phyloP scores from a whole-genome alignment of 2,329 filamentous ascomycete species.

The Pseudophaeomoniella oleicola region DNA sequence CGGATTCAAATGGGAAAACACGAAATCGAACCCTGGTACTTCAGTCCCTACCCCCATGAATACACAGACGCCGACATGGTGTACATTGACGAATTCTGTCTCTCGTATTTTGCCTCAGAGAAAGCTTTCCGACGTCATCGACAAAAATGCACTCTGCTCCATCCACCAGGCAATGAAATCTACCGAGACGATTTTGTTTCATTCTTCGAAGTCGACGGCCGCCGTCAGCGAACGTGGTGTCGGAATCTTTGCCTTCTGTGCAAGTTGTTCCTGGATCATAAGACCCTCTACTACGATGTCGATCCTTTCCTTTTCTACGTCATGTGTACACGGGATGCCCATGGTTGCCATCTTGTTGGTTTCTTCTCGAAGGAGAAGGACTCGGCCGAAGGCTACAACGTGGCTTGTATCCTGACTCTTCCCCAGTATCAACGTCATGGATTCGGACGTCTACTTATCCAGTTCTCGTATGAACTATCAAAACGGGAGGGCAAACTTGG shows the following conservation, averaged over 20 bases:
- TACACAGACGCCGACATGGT: conserved; percentile 83
- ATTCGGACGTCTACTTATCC: conserved; percentile 83
- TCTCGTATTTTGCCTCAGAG: conserved; percentile 74
- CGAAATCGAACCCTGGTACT: conserved; percentile 96
- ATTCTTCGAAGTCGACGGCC: conserved; percentile 94
- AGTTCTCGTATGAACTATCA: conserved; percentile 93
- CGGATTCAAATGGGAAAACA: conserved; percentile 86
- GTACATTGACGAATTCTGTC: conserved; percentile 94
- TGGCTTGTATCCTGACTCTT: conserved; percentile 91
- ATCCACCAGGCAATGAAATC: conserved; percentile 95
- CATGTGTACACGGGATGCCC: conserved; percentile 83
- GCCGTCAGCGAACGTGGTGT: conserved; percentile 96
- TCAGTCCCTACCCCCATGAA: conserved; percentile 84
- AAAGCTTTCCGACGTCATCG: conserved; percentile 77
- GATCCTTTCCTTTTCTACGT: conserved; percentile 88
- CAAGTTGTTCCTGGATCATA: conserved; percentile 95
- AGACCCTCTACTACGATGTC: conserved; percentile 74
- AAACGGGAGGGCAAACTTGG: conserved; percentile 92
- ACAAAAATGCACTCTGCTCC: conserved; percentile 74
- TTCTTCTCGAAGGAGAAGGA: conserved; percentile 99
- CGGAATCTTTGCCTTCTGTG: conserved; percentile 92
- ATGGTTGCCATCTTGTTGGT: conserved; percentile 94
- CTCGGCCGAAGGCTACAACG: conserved; percentile 89
- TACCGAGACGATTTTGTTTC: conserved; percentile 84
- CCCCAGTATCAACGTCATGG: conserved; percentile 94